Evolutionary conservation across 257 asterid species (phyloP), one percentile per base, ranked within the genome.

Genomic region (Craterostigma plantagineum): DNA sequence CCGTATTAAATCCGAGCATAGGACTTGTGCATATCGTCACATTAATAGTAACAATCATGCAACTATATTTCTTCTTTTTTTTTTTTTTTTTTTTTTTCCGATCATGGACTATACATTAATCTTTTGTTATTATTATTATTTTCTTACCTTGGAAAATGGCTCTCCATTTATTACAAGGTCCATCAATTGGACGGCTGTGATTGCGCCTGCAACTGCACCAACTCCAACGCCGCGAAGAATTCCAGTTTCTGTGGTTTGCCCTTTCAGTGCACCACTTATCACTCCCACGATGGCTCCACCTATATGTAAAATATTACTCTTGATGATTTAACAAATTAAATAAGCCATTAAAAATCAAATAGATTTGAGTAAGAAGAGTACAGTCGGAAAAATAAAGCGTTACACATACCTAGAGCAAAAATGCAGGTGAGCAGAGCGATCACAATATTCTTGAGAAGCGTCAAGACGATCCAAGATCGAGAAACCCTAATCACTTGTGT

Each of bases 241-340:
- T 7, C 96, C 96, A 1, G 91, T 81, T 61, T 86, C 96, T 1
- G 96, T 86, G 3, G 96, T 81, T 50, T 81, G 96, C 18, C 96
- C 96, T 64, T 86, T 86, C 33, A 86, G 58, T 3, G 91, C 91
- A 43, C 96, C 96, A 18, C 79, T 71, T 16, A 81, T 58, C 34
- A 73, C 63, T 55, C 96, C 96, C 3, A 86, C 48, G 0, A 51
- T 53, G 18, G 96, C 92, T 52, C 96, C 96, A 52, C 96, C 96
- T 84, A 54, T 36, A 12, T 12, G 8, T 9, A 2, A 36, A 10
- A 2, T 11, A 9, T 11, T 11, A 41, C 5, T 8, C 1, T 41
- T 41, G 3, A 41, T 12, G 13, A n/a, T n/a, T n/a, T n/a, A n/a
- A n/a, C n/a, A n/a, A n/a, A n/a, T n/a, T n/a, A n/a, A n/a, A n/a